phyloP scores from a whole-genome alignment of 2,329 filamentous ascomycete species.

The Trichoderma lentiforme region DNA sequence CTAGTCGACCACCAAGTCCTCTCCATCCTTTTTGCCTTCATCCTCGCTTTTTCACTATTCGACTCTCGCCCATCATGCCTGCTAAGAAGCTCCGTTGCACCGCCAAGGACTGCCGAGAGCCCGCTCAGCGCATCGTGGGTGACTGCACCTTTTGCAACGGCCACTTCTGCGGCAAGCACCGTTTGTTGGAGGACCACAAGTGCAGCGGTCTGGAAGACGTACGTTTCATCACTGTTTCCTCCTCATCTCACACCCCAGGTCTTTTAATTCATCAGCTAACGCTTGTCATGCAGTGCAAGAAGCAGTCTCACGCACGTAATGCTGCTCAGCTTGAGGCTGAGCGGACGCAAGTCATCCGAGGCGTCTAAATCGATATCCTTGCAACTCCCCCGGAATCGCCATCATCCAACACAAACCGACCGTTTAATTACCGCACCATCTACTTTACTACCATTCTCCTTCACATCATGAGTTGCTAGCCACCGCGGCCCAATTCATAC shows the following conservation, averaged over 20 bases:
- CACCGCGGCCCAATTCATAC: neutral
- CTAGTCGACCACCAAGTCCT: neutral
- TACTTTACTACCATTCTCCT: neutral
- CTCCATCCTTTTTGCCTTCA: neutral
- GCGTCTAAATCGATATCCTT: constrained; percentile 56
- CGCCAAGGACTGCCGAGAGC: constrained; percentile 84
- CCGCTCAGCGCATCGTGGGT: constrained; percentile 88
- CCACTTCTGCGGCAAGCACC: constrained; percentile 92
- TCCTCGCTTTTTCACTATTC: neutral
- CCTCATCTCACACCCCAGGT: neutral
- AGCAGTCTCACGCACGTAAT: constrained; percentile 92
- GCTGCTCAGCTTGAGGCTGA: constrained; percentile 88
- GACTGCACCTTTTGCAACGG: constrained; percentile 95
- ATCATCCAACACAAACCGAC: neutral
- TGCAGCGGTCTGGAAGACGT: constrained; percentile 88
- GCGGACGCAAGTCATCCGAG: constrained; percentile 90
- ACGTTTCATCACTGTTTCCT: constrained; percentile 36
- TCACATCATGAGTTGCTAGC: neutral
- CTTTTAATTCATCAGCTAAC: neutral
- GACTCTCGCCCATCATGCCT: constrained; percentile 47
- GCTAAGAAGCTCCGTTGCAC: constrained; percentile 76
- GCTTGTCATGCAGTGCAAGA: constrained; percentile 69
- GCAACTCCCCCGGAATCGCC: neutral
- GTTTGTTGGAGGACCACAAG: constrained; percentile 90
- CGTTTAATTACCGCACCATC: constrained; percentile 6